Percentiles rank a stretch among this genome's conserved stretches.
These are phyloP conservation scores for Tilletia setariae DNA, from an alignment of 1,284 basidiomycete species.

Conservation along the genomic window DNA sequence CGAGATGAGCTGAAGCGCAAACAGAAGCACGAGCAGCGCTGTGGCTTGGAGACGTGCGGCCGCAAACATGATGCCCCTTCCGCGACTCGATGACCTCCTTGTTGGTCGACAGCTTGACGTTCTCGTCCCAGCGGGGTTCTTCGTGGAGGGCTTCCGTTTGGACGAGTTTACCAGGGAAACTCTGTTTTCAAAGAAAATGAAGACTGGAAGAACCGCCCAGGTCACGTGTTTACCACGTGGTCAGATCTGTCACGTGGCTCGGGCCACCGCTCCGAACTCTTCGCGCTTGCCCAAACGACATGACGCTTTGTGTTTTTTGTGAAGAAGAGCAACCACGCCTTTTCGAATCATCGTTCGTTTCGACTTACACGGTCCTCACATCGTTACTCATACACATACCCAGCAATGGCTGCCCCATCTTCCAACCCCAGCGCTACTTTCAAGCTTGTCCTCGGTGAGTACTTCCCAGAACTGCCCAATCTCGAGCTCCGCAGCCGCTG, in stretches of 20 bases:
- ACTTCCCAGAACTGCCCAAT: slow-evolving; percentile 31
- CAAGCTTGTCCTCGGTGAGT: slow-evolving; percentile 85
- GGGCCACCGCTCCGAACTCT: neutral
- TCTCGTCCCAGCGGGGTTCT: neutral
- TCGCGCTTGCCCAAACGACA: neutral
- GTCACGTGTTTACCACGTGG: neutral
- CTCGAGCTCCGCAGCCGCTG: slow-evolving; percentile 47
- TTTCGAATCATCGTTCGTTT: neutral
- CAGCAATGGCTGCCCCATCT: slow-evolving; percentile 28
- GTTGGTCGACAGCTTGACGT: neutral
- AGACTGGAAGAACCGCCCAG: too few species aligned
- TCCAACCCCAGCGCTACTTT: slow-evolving; percentile 73
- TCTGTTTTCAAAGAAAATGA: too few species aligned
- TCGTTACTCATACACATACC: neutral
- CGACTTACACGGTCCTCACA: neutral
- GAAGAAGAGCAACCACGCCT: neutral
- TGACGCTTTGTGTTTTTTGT: slow-evolving; percentile 11
- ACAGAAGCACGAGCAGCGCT: neutral
- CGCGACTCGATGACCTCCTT: neutral
- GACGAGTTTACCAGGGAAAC: too few species aligned
- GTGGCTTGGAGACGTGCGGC: neutral
- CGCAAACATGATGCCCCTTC: neutral
- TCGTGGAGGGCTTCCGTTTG: too few species aligned
- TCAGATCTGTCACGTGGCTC: slow-evolving; percentile 9
- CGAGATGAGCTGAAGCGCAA: neutral